phyloP scores from a whole-genome alignment of 345 rosid species.

The Ricinus communis region DNA sequence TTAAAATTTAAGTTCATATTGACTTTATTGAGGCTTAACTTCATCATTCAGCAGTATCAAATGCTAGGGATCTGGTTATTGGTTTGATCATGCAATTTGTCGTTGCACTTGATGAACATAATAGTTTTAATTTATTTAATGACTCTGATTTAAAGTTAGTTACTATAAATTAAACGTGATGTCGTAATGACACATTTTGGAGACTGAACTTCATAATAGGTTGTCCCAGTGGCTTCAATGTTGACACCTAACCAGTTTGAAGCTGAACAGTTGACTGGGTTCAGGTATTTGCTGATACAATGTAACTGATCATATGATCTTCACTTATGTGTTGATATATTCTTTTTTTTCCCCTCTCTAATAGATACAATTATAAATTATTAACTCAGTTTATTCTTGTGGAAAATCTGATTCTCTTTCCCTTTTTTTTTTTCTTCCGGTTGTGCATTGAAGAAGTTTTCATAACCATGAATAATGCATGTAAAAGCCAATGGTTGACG shows the following conservation, averaged over 20 bases:
- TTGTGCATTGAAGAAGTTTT: neutral
- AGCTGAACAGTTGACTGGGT: conserved; percentile 86
- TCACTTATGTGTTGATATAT: neutral
- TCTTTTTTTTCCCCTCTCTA: neutral
- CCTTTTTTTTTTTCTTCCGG: neutral
- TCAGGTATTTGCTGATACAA: conserved; percentile 50
- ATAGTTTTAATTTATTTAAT: neutral
- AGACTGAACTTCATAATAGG: conserved; percentile 48
- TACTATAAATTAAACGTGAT: neutral
- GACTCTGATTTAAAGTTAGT: neutral
- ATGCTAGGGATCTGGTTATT: neutral
- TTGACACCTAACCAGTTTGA: conserved; percentile 99
- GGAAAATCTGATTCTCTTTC: neutral
- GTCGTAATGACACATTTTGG: conserved; percentile 5
- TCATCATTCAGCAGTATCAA: neutral
- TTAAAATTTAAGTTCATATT: neutral
- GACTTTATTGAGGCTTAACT: neutral
- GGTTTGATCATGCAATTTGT: neutral
- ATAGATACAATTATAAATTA: neutral
- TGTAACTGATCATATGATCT: neutral
- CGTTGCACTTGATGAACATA: neutral
- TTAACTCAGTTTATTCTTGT: neutral
- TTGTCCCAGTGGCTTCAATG: conserved; percentile 98
- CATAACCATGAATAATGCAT: neutral
- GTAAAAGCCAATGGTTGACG: neutral